Conservation (phyloP, 2,329 filamentous ascomycete genomes). For the Trichoderma koningiopsis region DNA sequence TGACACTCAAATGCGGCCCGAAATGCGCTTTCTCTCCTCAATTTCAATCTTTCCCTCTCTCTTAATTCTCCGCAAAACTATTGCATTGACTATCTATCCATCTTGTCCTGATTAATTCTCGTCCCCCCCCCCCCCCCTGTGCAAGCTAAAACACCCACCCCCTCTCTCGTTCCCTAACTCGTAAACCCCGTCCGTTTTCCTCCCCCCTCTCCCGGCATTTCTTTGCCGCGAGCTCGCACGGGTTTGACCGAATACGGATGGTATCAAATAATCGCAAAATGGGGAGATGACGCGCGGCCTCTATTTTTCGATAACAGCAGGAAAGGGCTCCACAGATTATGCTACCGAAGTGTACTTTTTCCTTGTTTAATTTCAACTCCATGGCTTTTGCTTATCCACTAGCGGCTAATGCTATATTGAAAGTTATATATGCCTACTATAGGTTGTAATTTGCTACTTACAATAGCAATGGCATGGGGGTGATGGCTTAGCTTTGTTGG, state of each 20-base stretch:
- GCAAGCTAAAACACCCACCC: not conserved
- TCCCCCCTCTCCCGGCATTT: constrained; percentile 5
- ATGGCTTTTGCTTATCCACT: not conserved
- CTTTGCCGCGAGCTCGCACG: constrained; percentile 12
- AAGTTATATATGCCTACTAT: too few species aligned
- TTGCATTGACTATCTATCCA: not conserved
- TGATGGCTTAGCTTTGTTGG: not conserved
- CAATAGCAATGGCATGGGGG: not conserved
- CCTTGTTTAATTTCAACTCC: not conserved
- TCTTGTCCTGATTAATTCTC: not conserved
- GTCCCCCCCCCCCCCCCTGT: too few species aligned
- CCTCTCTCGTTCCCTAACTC: not conserved
- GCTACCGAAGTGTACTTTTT: not conserved
- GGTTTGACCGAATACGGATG: constrained; percentile 11
- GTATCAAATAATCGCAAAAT: constrained; percentile 13
- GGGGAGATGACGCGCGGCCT: constrained; percentile 18
- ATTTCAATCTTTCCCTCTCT: not conserved
- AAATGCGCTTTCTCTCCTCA: not conserved
- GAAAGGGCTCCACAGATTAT: not conserved
- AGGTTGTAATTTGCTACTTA: not conserved
- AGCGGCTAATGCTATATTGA: not conserved
- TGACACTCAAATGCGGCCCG: not conserved
- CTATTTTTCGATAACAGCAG: not conserved
- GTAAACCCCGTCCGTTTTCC: not conserved
- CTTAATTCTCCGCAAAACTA: not conserved